Conservation (phyloP, 176 grass and related monocot species). For the Rhynchospora pubera region DNA sequence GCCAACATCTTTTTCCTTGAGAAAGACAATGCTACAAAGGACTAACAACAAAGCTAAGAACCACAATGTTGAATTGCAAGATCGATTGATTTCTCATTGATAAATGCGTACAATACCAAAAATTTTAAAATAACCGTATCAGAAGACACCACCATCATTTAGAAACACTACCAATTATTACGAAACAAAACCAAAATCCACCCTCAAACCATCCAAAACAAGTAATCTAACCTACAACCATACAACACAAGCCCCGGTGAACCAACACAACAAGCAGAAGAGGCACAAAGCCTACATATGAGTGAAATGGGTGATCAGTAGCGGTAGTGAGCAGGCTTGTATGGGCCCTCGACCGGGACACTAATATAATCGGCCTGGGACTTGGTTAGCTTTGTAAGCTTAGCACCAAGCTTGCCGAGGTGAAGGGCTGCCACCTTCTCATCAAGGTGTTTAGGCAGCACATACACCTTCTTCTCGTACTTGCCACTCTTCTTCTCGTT, state of each 20-base stretch:
- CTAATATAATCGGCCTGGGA: conserved; percentile 82
- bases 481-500: conserved; percentile 75
- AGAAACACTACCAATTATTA: conserved; percentile 17
- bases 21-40: not conserved
- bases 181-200: not conserved
- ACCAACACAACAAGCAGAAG: not conserved
- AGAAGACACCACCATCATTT: not conserved
- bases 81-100: conserved; percentile 17
- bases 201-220: not conserved
- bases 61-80: not conserved
- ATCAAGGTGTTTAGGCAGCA: conserved; percentile 88
- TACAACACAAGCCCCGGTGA: not conserved
- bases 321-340: conserved; percentile 81
- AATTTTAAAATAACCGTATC: not conserved
- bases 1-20: not conserved
- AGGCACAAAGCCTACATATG: not conserved
- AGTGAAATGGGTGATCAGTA: too few species aligned
- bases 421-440: conserved; percentile 97
- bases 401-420: conserved; percentile 84
- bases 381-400: conserved; percentile 63
- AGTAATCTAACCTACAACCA: conserved; percentile 9
- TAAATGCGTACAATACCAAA: not conserved
- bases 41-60: not conserved
- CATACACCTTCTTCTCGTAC: conserved; percentile 98
- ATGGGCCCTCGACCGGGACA: conserved; percentile 61